Evolutionary conservation across 73 alveolate species (phyloP).

Genomic region (Paramecium pentaurelia): DNA sequence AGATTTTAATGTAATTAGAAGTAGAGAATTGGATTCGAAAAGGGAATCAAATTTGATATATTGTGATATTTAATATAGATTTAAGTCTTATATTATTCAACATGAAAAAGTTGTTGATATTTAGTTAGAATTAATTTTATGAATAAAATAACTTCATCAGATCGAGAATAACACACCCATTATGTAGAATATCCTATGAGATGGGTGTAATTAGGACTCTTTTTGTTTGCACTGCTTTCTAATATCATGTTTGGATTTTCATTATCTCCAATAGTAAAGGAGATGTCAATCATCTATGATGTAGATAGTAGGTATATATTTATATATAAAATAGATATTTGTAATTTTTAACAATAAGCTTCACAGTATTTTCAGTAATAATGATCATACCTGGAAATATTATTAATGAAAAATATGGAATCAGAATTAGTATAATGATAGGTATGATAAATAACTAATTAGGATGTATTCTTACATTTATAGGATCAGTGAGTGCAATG

Average conservation of each 20-base stretch:
- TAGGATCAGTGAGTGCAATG: background rate
- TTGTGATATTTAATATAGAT: background rate
- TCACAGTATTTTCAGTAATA: conserved; percentile 25
- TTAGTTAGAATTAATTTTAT: background rate
- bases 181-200: background rate
- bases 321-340: background rate
- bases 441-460: background rate
- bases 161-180: background rate
- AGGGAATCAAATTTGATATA: background rate
- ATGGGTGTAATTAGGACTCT: background rate
- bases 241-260: conserved; percentile 43
- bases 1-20: background rate
- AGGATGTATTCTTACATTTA: conserved; percentile 17
- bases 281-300: background rate
- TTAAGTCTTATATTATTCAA: background rate
- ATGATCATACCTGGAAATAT: conserved; percentile 47
- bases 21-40: background rate
- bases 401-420: conserved; percentile 43
- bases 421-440: background rate
- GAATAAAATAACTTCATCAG: background rate
- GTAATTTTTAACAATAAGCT: conserved; percentile 5
- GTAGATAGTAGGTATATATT: background rate
- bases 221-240: background rate
- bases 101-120: background rate
- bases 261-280: background rate